phyloP scores from a whole-genome alignment of 371 early-diverging fungal species.

The Mucor velutinosus region DNA sequence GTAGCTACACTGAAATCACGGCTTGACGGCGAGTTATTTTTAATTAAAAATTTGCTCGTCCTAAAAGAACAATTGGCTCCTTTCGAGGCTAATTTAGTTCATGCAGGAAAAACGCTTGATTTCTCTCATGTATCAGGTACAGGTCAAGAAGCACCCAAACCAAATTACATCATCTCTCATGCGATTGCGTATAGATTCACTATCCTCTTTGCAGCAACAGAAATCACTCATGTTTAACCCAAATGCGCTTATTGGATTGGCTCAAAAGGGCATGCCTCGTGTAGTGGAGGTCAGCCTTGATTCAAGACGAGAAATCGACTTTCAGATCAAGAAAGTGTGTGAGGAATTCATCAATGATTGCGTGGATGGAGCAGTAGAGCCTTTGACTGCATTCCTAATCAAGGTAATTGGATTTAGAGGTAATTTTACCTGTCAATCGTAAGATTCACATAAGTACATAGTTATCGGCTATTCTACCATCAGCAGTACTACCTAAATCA shows the following conservation, averaged over 20 bases:
- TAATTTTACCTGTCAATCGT: too few species aligned
- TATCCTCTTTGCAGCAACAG: conserved; percentile 49
- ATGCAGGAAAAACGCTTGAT: conserved; percentile 70
- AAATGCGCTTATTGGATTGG: conserved; percentile 53
- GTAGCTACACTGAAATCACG: conserved; percentile 49
- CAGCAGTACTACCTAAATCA: conserved; percentile 15
- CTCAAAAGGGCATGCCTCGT: conserved; percentile 62
- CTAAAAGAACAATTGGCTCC: conserved; percentile 80
- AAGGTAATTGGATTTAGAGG: conserved; percentile 44
- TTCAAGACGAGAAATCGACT: conserved; percentile 67
- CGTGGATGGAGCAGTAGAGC: conserved; percentile 65
- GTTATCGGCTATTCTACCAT: conserved; percentile 31
- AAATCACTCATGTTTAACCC: conserved; percentile 44
- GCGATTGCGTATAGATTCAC: conserved; percentile 24
- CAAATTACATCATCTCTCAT: not conserved
- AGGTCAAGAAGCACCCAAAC: not conserved
- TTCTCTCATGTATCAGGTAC: conserved; percentile 64
- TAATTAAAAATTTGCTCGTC: conserved; percentile 80
- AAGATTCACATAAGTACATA: not conserved
- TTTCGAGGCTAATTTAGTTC: conserved; percentile 75
- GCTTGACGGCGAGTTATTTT: conserved; percentile 76
- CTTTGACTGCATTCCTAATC: conserved; percentile 67
- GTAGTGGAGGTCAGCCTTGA: conserved; percentile 62
- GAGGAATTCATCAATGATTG: conserved; percentile 77
- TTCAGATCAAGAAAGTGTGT: conserved; percentile 70